phyloP scores from a whole-genome alignment of 768 basidiomycete species.

The Tricholomella constricta region DNA sequence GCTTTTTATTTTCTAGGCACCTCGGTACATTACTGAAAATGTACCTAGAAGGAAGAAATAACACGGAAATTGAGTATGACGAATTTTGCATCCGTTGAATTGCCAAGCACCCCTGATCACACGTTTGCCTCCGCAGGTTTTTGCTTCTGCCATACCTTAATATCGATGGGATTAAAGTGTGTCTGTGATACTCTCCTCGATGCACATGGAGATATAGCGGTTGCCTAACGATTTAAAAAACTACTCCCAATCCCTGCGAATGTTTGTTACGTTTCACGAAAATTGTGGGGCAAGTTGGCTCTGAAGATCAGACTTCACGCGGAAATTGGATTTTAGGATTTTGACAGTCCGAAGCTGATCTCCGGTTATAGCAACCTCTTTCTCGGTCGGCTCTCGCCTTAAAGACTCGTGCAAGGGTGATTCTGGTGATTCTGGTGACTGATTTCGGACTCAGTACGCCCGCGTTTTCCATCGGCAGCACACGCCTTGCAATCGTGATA shows the following conservation, averaged over 20 bases:
- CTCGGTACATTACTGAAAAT: neutral
- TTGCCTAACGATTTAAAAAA: neutral
- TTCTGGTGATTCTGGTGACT: slow-evolving; percentile 9
- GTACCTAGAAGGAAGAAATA: neutral
- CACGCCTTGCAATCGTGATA: slow-evolving; percentile 20
- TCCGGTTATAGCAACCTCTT: slow-evolving; percentile 5
- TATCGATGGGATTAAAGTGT: slow-evolving; percentile 1
- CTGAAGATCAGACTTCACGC: slow-evolving; percentile 10
- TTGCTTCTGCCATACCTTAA: slow-evolving; percentile 10
- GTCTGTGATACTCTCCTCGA: neutral
- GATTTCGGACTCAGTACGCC: slow-evolving; percentile 18
- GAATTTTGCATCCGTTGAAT: slow-evolving; percentile 12
- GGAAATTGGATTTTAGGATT: slow-evolving; percentile 22
- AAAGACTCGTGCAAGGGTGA: slow-evolving; percentile 5
- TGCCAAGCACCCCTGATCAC: slow-evolving; percentile 6
- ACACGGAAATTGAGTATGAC: neutral
- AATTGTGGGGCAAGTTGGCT: neutral
- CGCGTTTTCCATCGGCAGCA: slow-evolving; percentile 14
- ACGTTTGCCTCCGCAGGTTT: slow-evolving; percentile 6
- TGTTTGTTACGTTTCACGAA: neutral
- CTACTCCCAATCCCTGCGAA: neutral
- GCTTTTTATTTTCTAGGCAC: neutral
- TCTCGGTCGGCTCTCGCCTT: slow-evolving; percentile 15
- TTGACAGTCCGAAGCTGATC: slow-evolving; percentile 17
- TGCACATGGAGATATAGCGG: slow-evolving; percentile 1